Evolutionary conservation across 345 rosid species (phyloP).

Genomic region (Eucalyptus shirleyi): DNA sequence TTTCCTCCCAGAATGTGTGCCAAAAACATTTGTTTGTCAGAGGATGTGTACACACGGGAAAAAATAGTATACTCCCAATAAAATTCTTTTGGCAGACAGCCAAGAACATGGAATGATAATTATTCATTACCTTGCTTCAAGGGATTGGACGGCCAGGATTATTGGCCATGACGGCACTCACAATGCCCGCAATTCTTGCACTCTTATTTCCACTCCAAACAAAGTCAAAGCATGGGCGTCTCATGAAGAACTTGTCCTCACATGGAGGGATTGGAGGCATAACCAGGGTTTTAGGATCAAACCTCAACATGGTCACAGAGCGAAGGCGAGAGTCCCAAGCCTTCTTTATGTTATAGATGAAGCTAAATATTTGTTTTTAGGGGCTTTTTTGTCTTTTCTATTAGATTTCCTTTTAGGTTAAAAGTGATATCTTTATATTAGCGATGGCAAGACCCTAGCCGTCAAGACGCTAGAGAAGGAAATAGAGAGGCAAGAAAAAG

Average conservation of each 20-base stretch:
- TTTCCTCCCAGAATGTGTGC: neutral
- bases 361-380: no score
- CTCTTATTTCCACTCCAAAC: constrained; percentile 70
- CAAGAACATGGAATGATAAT: neutral
- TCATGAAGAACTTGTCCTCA: constrained; percentile 53
- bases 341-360: no score
- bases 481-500: no score
- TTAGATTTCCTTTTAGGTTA: no score
- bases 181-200: constrained; percentile 9
- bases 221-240: constrained; percentile 63
- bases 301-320: constrained; percentile 23
- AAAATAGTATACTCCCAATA: neutral
- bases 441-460: no score
- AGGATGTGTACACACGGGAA: neutral
- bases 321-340: constrained; percentile 22
- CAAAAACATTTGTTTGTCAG: neutral
- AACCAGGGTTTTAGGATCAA: constrained; percentile 34
- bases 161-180: constrained; percentile 31
- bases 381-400: no score
- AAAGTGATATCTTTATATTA: no score
- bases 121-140: constrained; percentile 21
- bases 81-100: neutral
- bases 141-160: constrained; percentile 41
- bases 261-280: constrained; percentile 62
- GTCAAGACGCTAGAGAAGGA: no score